phyloP scores from a whole-genome alignment of 202 grass and related monocot genomes.

The Zoysia matrella region DNA sequence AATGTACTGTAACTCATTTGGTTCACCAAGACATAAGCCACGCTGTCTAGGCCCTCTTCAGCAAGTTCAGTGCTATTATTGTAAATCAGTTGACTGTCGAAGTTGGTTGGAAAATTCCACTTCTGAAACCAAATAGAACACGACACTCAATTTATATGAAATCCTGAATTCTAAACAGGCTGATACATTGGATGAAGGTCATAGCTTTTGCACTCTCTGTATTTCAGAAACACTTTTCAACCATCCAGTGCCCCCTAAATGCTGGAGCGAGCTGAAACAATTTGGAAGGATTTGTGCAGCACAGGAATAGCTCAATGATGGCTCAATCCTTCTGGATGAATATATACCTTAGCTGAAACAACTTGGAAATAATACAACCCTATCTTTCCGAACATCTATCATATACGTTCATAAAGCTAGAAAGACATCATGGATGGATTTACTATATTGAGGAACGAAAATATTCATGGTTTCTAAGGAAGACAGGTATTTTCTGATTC shows the following conservation, averaged over 20 bases:
- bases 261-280: not conserved
- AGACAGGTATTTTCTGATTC: too few relatives aligned
- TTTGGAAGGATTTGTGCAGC: not conserved
- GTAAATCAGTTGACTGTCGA: not conserved
- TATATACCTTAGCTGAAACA: not conserved
- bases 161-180: not conserved
- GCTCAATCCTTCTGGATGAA: not conserved
- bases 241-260: not conserved
- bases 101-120: not conserved
- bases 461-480: not conserved
- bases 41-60: not conserved
- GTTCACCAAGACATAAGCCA: not conserved
- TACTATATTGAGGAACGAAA: not conserved
- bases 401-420: constrained; percentile 28
- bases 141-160: not conserved
- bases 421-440: not conserved
- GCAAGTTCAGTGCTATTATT: not conserved
- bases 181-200: not conserved
- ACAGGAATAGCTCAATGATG: constrained; percentile 11
- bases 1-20: not conserved
- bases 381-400: not conserved
- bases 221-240: constrained; percentile 30
- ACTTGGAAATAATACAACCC: constrained; percentile 18
- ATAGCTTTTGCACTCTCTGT: not conserved
- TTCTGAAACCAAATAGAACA: not conserved